Conservation (phyloP, 179 eudicot genomes). For the Nepenthes alata region DNA sequence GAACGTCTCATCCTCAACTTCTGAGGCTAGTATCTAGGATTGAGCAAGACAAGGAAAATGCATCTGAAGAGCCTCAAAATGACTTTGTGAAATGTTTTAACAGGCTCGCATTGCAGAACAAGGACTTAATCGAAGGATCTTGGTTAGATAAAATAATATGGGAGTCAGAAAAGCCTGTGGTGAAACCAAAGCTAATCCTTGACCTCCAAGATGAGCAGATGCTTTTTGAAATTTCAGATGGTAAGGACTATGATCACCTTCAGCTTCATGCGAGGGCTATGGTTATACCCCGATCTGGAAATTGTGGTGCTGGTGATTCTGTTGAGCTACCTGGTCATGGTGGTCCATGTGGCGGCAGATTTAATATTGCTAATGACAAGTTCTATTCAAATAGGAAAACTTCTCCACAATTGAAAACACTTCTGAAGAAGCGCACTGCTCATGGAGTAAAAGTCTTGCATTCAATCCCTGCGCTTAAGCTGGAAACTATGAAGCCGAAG, state of each 20-base stretch:
- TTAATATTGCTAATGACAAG: conserved; percentile 87
- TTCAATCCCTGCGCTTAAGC: conserved; percentile 76
- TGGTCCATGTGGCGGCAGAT: conserved; percentile 39
- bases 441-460: conserved; percentile 87
- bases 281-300: conserved; percentile 44
- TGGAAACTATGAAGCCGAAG: conserved; percentile 85
- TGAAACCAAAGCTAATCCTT: conserved; percentile 70
- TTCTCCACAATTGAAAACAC: conserved; percentile 77
- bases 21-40: conserved; percentile 62
- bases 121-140: conserved; percentile 66
- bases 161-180: conserved; percentile 49
- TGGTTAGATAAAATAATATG: conserved; percentile 86
- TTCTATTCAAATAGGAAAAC: conserved; percentile 78
- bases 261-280: conserved; percentile 87
- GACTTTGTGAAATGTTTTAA: conserved; percentile 55
- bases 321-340: conserved; percentile 49
- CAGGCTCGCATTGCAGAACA: conserved; percentile 64
- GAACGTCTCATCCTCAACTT: conserved; percentile 59
- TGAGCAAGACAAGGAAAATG: conserved; percentile 31
- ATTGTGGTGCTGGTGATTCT: conserved; percentile 30
- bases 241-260: conserved; percentile 50
- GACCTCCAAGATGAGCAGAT: conserved; percentile 96
- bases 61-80: conserved; percentile 26
- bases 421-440: conserved; percentile 74
- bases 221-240: conserved; percentile 84